Percentiles rank a stretch among this genome's conserved stretches.
phyloP scores from a whole-genome alignment of 495 filamentous ascomycete genomes.

The Talaromyces liani region DNA sequence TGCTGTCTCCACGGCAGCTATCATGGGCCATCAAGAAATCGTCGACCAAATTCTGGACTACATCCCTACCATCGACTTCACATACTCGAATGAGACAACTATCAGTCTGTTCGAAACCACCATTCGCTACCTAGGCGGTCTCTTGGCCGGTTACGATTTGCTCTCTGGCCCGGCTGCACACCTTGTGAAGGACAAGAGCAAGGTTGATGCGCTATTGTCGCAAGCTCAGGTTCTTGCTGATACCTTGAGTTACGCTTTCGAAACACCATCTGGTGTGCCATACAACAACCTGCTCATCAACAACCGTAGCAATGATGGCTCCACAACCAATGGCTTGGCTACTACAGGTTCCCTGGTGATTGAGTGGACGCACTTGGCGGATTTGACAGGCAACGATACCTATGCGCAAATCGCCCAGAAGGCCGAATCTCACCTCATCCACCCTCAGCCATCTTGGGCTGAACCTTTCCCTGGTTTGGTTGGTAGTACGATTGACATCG shows the following conservation, averaged over 20 bases:
- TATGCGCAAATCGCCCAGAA: constrained; percentile 63
- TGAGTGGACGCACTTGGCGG: constrained; percentile 79
- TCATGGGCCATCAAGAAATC: constrained; percentile 65
- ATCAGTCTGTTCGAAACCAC: constrained; percentile 87
- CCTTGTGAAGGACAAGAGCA: constrained; percentile 34
- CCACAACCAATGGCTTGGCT: constrained; percentile 58
- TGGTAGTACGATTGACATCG: constrained; percentile 59
- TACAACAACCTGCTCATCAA: constrained; percentile 62
- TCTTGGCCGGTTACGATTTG: constrained; percentile 78
- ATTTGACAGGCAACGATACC: constrained; percentile 58
- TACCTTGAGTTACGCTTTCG: constrained; percentile 67
- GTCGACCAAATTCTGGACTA: constrained; percentile 63
- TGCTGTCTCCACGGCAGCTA: constrained; percentile 69
- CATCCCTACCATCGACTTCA: constrained; percentile 63
- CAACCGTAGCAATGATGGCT: constrained; percentile 36
- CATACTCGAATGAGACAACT: constrained; percentile 36
- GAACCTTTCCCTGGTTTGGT: constrained; percentile 76
- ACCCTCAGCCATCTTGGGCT: constrained; percentile 50
- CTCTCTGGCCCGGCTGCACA: constrained; percentile 60
- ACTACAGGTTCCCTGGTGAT: constrained; percentile 68
- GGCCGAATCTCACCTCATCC: constrained; percentile 65
- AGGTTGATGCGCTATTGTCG: constrained; percentile 48
- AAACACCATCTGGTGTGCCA: constrained; percentile 69
- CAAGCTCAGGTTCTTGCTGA: constrained; percentile 68
- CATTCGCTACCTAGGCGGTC: constrained; percentile 76